Evolutionary conservation across 768 basidiomycete genomes (phyloP).

Genomic region (Tylopilus intermedius): DNA sequence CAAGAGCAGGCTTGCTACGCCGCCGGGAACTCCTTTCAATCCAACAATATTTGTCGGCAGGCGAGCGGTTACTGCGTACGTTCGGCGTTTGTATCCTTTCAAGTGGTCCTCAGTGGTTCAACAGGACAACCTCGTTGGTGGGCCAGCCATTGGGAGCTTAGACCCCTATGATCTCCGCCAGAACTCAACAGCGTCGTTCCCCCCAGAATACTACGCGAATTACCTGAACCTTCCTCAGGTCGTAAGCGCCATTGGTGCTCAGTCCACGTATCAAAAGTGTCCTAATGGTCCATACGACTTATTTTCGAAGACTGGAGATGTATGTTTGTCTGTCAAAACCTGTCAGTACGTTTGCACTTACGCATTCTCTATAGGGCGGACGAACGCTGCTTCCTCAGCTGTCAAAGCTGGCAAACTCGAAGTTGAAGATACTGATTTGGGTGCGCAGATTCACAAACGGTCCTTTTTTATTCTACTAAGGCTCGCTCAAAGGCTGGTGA

Average conservation of each 20-base stretch:
- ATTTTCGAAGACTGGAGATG: conserved; percentile 54
- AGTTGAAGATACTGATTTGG: conserved; percentile 39
- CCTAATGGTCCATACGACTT: conserved; percentile 37
- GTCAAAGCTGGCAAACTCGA: conserved; percentile 32
- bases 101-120: too few species aligned
- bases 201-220: conserved; percentile 50
- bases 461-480: too few species aligned
- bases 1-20: conserved; percentile 54
- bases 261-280: conserved; percentile 46
- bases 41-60: conserved; percentile 44
- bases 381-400: conserved; percentile 36
- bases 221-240: conserved; percentile 39
- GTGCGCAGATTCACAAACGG: conserved; percentile 17
- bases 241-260: conserved; percentile 47
- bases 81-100: background rate
- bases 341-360: background rate
- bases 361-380: conserved; percentile 24
- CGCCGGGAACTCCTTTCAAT: conserved; percentile 43
- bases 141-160: conserved; percentile 47
- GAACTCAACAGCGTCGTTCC: conserved; percentile 48
- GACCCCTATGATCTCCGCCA: conserved; percentile 58
- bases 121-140: too few species aligned
- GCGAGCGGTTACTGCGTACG: conserved; percentile 58
- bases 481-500: conserved; percentile 23
- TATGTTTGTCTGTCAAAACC: conserved; percentile 22